These are phyloP conservation scores for Leptomonas seymouri DNA, from an alignment of 208 protist species.

Conservation along the genomic window DNA sequence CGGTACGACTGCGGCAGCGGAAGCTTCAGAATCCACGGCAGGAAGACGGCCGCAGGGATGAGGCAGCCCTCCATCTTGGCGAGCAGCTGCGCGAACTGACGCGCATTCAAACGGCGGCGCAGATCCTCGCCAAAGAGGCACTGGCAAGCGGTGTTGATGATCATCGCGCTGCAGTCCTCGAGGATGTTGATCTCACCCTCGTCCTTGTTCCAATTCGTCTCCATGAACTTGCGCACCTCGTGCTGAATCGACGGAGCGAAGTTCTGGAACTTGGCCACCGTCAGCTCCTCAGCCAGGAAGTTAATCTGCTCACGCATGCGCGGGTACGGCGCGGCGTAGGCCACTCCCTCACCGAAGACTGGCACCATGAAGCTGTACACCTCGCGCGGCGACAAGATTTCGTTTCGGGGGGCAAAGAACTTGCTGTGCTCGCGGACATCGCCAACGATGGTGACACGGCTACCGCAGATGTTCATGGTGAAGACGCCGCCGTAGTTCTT, in stretches of 20 bases:
- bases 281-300: constrained; percentile 85
- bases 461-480: constrained; percentile 85
- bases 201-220: constrained; percentile 78
- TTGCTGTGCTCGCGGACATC: constrained; percentile 77
- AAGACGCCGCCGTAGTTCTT: constrained; percentile 74
- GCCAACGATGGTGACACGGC: constrained; percentile 78
- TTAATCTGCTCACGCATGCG: constrained; percentile 89
- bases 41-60: constrained; percentile 82
- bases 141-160: constrained; percentile 93
- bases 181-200: constrained; percentile 83
- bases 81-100: constrained; percentile 83
- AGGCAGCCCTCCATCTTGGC: constrained; percentile 86
- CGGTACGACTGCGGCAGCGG: constrained; percentile 80
- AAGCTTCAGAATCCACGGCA: constrained; percentile 77
- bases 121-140: constrained; percentile 93
- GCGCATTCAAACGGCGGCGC: constrained; percentile 75
- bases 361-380: constrained; percentile 89
- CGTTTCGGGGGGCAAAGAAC: constrained; percentile 87
- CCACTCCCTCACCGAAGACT: constrained; percentile 86
- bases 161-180: constrained; percentile 90
- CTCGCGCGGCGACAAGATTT: constrained; percentile 81
- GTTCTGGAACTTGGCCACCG: constrained; percentile 88
- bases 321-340: constrained; percentile 79
- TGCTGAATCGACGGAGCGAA: constrained; percentile 87
- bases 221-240: constrained; percentile 85